Evolutionary conservation across 176 grass and related monocot species (phyloP), one percentile per base, ranked within the genome.

Genomic region (Tillandsia fasciculata): DNA sequence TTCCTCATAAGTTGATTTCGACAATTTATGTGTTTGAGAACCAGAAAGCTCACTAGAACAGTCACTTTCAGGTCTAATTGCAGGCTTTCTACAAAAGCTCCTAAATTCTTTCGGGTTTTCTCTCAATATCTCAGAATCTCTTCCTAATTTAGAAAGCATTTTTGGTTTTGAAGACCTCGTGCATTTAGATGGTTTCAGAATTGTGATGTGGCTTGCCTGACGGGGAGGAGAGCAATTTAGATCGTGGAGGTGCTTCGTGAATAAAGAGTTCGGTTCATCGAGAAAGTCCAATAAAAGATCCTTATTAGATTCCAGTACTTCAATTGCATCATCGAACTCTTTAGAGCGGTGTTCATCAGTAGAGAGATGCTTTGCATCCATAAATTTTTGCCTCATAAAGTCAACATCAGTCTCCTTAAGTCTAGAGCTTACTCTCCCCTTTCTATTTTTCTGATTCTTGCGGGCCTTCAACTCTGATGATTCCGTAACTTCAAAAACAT

Each of bases 401-500:
- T 99, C 85, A 48, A 93, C 56, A 52, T 65, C 75, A 69, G 67
- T 71, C 59, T 70, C 80, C 64, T 67, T 72, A 77, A 63, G 52
- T 77, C 64, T 79, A 53, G 77, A 80, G 63, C 53, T 69, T 69
- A 57, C 50, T 78, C 69, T 80, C 68, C 50, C 74, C 77, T 69
- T 72, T 71, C 57, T 70, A 72, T 67, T 58, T 77, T 59, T 78
- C 49, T 79, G 72, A 50, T 72, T 88, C 53, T 72, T 76, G 58
- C 86, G 69, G 49, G 56, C 76, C 72, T 86, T 99, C 64, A 79
- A 64, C 81, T 87, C 86, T 82, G 80, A 68, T 11, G 58, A 72
- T 64, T 93, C 94, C 69, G 79, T 90, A 51, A 90, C 83, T 85
- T 99, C 90, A 73, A 93, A 99, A 81, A 99, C 87, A 82, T 93